Conservation (phyloP, 2,329 filamentous ascomycete species). For the Nigrograna mackinnonii region DNA sequence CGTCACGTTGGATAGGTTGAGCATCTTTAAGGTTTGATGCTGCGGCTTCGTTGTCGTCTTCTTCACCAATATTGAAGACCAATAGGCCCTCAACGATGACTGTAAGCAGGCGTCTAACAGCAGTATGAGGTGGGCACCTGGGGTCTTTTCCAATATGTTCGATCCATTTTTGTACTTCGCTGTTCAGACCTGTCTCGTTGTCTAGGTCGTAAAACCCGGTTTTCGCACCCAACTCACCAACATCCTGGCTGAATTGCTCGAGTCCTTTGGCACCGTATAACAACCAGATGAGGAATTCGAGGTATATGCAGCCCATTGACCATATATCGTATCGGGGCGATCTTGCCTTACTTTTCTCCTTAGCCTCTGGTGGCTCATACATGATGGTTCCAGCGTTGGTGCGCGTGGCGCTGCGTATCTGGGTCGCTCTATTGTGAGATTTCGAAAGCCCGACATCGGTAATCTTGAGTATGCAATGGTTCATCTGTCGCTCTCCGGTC, state of each 20-base stretch:
- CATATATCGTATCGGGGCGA: constrained; percentile 26
- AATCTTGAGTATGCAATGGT: not conserved
- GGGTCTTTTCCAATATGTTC: constrained; percentile 10
- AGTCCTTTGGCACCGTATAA: constrained; percentile 17
- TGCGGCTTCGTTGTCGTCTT: too few species aligned
- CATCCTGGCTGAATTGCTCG: not conserved
- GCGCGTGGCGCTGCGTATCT: not conserved
- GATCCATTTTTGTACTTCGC: constrained; percentile 8
- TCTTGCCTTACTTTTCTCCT: not conserved
- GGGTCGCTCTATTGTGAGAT: not conserved
- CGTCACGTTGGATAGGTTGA: too few species aligned
- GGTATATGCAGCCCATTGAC: constrained; percentile 29
- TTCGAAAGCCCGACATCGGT: not conserved
- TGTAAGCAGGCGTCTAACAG: constrained; percentile 7
- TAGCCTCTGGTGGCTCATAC: not conserved
- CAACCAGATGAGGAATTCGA: constrained; percentile 29
- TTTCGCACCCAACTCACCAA: too few species aligned
- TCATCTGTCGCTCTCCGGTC: not conserved
- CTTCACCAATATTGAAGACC: too few species aligned
- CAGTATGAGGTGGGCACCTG: constrained; percentile 9
- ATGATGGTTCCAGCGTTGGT: not conserved
- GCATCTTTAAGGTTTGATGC: too few species aligned
- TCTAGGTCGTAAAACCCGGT: too few species aligned
- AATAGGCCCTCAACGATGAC: constrained; percentile 8
- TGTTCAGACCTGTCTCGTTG: too few species aligned